Base-by-base conservation (phyloP, 129 eudicot genomes). In the Artemisia tridentata region DNA sequence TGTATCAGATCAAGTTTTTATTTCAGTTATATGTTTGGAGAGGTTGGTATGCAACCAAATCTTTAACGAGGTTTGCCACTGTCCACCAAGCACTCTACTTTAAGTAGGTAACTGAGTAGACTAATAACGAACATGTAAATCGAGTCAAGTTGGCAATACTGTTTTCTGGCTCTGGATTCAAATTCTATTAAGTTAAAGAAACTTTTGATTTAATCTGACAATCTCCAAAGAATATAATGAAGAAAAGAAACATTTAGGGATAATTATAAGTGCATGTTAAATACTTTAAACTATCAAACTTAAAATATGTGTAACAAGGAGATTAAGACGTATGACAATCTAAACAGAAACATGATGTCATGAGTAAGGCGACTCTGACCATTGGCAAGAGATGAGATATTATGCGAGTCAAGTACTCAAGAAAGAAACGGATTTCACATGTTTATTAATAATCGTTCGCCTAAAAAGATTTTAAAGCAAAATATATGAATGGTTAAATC, bases 21-120 rank as follows among this genome's bases (percentile, higher is more conserved):
- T 34, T 34, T 5, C 43, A 34, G 1, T 14, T 5, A 18, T 59
- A 12, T 55, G 19, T 17, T 72, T 60, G 47, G 21, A 60, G 17
- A 25, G 60, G 66, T 69, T 62, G 75, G 76, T 61, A 43, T 72
- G 54, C 77, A 62, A 27, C 81, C 77, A 43, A 78, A 63, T 71
- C 72, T 78, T 78, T 71, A 57, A 56, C 67, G 72, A 25, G 62
- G 64, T 43, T 23, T 69, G 17, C 13, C 65, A 41, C 56, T 20
- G 8, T 34, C 43, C 9, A 34, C 43, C 43, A 34, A 34, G n/a
- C 49, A 76, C 63, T 48, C 31, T 41, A 76, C 50, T 41, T 34
- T 69, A 69, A 51, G 71, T 62, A 62, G 76, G 81, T 23, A 63
- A 71, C 19, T 10, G 61, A 63, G 51, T 63, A 27, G 72, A 78